Percentiles rank a stretch among this genome's conserved stretches.
Evolutionary conservation across 768 basidiomycete species (phyloP).

Genomic region (Clitopilus passeckerianus): DNA sequence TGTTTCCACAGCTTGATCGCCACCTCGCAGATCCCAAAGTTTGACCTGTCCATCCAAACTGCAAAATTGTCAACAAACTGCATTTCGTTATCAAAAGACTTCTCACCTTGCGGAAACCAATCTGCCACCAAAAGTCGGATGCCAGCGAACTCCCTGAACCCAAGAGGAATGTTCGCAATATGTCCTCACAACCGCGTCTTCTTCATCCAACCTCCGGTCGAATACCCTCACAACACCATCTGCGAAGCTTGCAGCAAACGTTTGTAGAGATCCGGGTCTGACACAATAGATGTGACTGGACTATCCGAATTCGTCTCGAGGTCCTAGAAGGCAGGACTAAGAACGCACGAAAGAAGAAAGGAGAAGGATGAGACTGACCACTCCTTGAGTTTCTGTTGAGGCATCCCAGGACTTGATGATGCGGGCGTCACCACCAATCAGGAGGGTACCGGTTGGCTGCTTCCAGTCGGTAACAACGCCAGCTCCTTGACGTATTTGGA

Average conservation of each 20-base stretch:
- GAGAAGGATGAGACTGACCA: conserved; percentile 40
- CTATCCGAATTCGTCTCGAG: conserved; percentile 87
- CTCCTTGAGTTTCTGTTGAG: conserved; percentile 72
- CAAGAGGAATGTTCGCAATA: conserved; percentile 78
- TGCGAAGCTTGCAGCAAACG: conserved; percentile 87
- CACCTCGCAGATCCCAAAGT: conserved; percentile 82
- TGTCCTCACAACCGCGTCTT: conserved; percentile 75
- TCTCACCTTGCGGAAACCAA: conserved; percentile 83
- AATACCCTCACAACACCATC: conserved; percentile 89
- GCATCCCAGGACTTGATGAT: conserved; percentile 95
- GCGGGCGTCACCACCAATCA: conserved; percentile 90
- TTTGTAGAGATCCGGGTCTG: conserved; percentile 70
- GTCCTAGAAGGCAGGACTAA: conserved; percentile 47
- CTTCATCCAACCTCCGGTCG: conserved; percentile 83
- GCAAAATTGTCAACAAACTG: neutral
- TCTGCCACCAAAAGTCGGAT: conserved; percentile 62
- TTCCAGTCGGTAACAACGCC: conserved; percentile 94
- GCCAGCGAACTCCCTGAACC: conserved; percentile 89
- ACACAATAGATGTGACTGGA: conserved; percentile 80
- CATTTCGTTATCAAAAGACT: neutral
- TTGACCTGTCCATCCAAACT: conserved; percentile 89
- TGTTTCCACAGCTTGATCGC: conserved; percentile 51
- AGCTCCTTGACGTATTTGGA: conserved; percentile 68
- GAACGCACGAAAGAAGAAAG: conserved; percentile 1
- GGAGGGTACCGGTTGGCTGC: conserved; percentile 75